A percentile compares a stretch with the other conserved stretches of the same genome.
These are phyloP conservation scores for Ogataea hybrid DNA, from an alignment of 1,139 yeast species.

Conservation along the genomic window DNA sequence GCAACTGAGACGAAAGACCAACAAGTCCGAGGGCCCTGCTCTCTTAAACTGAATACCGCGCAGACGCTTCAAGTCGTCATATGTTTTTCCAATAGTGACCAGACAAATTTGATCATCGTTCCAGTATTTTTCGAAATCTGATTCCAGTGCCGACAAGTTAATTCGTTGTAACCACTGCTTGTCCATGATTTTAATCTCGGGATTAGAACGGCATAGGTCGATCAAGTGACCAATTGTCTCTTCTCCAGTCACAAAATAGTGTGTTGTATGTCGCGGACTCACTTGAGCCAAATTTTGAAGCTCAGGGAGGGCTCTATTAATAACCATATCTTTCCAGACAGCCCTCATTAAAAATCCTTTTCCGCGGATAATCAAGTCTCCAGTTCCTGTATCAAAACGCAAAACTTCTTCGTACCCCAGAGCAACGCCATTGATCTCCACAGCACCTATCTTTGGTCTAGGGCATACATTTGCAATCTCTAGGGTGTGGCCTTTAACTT, in stretches of 20 bases:
- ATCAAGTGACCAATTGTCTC: constrained; percentile 1
- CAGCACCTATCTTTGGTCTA: constrained; percentile 6
- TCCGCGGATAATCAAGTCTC: constrained; percentile 5
- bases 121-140: constrained; percentile 4
- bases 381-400: background rate
- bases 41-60: background rate
- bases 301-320: constrained; percentile 2
- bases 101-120: background rate
- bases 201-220: constrained; percentile 1
- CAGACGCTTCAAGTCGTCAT: background rate
- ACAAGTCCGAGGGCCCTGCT: background rate
- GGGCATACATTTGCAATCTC: constrained; percentile 10
- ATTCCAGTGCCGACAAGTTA: background rate
- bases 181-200: background rate
- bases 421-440: constrained; percentile 9
- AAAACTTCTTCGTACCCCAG: constrained; percentile 9
- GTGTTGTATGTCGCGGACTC: background rate
- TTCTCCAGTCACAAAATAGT: background rate
- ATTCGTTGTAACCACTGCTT: no score
- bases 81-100: background rate
- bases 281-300: constrained; percentile 1
- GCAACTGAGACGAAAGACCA: constrained; percentile 2
- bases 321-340: constrained; percentile 9
- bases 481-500: constrained; percentile 2
- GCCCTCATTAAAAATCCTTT: constrained; percentile 8